Conservation (phyloP, 1,284 basidiomycete species). For the Moniliella sp. region DNA sequence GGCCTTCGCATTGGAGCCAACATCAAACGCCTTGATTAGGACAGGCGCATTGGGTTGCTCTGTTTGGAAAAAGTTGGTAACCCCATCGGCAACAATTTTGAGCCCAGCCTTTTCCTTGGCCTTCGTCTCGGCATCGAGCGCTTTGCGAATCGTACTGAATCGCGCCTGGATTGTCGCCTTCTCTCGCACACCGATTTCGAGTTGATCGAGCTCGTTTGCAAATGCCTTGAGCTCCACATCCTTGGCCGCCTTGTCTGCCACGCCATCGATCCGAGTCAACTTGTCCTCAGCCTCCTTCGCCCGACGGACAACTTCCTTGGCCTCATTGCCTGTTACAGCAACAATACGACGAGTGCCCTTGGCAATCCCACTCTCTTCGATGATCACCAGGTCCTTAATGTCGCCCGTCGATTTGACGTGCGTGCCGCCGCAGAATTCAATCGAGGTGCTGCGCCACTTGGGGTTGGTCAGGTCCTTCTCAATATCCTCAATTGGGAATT, state of each 20-base stretch:
- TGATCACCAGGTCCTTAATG: conserved; percentile 82
- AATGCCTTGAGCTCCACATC: conserved; percentile 64
- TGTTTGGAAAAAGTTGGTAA: conserved; percentile 51
- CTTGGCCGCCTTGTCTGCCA: conserved; percentile 52
- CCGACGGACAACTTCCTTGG: conserved; percentile 52
- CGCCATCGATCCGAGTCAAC: conserved; percentile 47
- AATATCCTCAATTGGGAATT: conserved; percentile 68
- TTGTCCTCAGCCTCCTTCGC: conserved; percentile 48
- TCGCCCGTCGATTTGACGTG: conserved; percentile 85
- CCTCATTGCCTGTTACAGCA: conserved; percentile 83
- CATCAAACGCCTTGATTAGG: conserved; percentile 50
- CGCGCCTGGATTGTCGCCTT: conserved; percentile 63
- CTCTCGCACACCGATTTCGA: conserved; percentile 63
- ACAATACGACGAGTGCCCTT: conserved; percentile 88
- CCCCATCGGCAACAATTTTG: conserved; percentile 59
- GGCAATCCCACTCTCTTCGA: conserved; percentile 86
- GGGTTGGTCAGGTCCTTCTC: conserved; percentile 60
- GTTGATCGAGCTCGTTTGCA: conserved; percentile 66
- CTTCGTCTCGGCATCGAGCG: conserved; percentile 64
- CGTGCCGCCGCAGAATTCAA: conserved; percentile 95
- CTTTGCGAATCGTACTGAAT: conserved; percentile 51
- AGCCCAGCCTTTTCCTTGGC: conserved; percentile 55
- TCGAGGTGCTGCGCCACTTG: conserved; percentile 69
- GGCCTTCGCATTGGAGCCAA: conserved; percentile 36
- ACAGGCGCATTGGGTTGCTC: conserved; percentile 49